Base-by-base conservation (phyloP, 177 flowering plant genomes). In the Vitis hybrid region DNA sequence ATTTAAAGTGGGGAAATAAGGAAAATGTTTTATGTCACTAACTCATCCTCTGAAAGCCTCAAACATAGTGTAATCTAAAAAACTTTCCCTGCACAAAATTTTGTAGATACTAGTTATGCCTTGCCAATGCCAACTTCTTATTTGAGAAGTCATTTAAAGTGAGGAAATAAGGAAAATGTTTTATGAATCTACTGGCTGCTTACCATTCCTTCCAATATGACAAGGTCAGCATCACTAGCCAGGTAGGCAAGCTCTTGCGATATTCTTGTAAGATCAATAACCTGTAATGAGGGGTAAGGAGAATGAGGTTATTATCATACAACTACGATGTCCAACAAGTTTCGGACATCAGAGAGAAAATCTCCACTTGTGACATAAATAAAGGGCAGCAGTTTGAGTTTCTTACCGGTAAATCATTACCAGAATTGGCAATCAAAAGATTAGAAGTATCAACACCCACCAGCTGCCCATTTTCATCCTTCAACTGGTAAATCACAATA, bases 161-260 rank as follows among this genome's bases (percentile, higher is more conserved):
- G 47, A 9, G 47, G 47, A 38, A 38, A 8, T 38, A 5, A 38
- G 47, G 47, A 38, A 5, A 38, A 38, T 38, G 47, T 8, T 38
- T 38, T 7, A 38, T 38, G 47, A 38, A 38, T 38, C 47, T 38
- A 38, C 8, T 38, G 47, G 47, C 47, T 38, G 47, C 47, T 78
- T 77, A 96, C 99, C 99, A 96, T 96, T 68, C 99, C 99, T 85
- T 96, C 99, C 82, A 94, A 22, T 58, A 96, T 78, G 63, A 96
- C 97, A 13, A 96, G 82, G 77, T 94, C 98, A 14, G 95, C 98
- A 79, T 94, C 99, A 79, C 77, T 79, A 56, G 97, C 84, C 19
- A 92, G 70, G 80, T 89, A 91, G 5, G 92, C 95, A 75, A 96
- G 91, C 78, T 92, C 98, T 76, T 92, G 99, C 3, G 98, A 87